phyloP scores from a whole-genome alignment of 257 asterid genomes.

The Fraxinus excelsior region DNA sequence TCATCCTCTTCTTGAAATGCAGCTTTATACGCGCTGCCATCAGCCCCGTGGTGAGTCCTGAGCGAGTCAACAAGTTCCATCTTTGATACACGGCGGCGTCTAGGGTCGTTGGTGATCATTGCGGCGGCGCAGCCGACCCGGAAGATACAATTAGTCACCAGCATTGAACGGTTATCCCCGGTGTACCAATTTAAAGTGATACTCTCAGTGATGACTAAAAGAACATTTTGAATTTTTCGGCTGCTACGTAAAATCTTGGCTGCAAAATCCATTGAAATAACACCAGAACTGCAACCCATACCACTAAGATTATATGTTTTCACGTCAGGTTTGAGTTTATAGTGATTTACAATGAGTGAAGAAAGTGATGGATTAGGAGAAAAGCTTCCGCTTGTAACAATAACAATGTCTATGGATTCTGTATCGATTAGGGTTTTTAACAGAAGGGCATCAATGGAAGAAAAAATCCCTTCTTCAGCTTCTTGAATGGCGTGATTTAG shows the following conservation, averaged over 20 bases:
- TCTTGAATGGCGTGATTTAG: conserved; percentile 55
- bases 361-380: conserved; percentile 63
- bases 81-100: conserved; percentile 39
- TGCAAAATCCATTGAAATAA: conserved; percentile 52
- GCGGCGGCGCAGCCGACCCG: conserved; percentile 70
- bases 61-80: conserved; percentile 54
- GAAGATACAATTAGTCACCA: conserved; percentile 64
- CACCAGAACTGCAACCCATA: conserved; percentile 78
- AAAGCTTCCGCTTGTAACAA: conserved; percentile 62
- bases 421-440: conserved; percentile 46
- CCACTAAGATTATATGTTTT: conserved; percentile 68
- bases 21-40: conserved; percentile 51
- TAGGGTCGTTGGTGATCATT: conserved; percentile 48
- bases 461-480: conserved; percentile 60
- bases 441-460: conserved; percentile 50
- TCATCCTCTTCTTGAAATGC: conserved; percentile 72
- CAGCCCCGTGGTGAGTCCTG: conserved; percentile 68
- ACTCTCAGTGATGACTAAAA: conserved; percentile 57
- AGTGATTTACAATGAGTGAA: conserved; percentile 52
- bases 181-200: conserved; percentile 65
- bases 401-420: conserved; percentile 43
- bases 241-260: conserved; percentile 53
- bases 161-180: conserved; percentile 67
- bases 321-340: conserved; percentile 53
- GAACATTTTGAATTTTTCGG: conserved; percentile 48